Evolutionary conservation across 257 asterid species (phyloP).

Genomic region (Gentiana dahurica): DNA sequence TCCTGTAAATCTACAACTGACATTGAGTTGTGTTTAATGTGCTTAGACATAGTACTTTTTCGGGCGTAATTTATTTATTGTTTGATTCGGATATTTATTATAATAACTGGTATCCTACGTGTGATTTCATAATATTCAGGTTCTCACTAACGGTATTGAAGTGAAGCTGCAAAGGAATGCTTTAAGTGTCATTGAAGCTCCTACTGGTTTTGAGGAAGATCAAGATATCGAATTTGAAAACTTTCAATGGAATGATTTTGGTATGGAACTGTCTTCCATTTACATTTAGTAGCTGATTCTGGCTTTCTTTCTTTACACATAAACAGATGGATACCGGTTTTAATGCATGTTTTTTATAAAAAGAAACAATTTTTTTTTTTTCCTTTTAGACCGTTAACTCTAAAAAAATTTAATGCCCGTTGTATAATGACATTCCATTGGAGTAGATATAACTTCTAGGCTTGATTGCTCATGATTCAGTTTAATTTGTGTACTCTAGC

Average conservation of each 20-base stretch:
- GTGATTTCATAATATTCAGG: slow-evolving; percentile 26
- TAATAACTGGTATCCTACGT: not conserved
- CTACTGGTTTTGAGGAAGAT: slow-evolving; percentile 82
- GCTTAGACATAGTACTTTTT: too few species aligned
- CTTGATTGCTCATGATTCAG: not conserved
- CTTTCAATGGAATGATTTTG: slow-evolving; percentile 52
- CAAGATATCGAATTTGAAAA: slow-evolving; percentile 63
- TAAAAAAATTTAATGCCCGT: too few species aligned
- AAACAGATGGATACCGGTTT: too few species aligned
- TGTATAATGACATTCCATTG: too few species aligned
- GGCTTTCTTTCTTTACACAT: not conserved
- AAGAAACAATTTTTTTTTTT: slow-evolving; percentile 12
- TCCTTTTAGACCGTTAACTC: not conserved
- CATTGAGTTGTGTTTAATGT: too few species aligned
- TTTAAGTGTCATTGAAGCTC: slow-evolving; percentile 70
- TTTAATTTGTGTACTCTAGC: slow-evolving; percentile 1
- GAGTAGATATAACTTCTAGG: too few species aligned
- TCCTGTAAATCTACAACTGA: too few species aligned
- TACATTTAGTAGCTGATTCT: not conserved
- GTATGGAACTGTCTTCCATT: slow-evolving; percentile 23
- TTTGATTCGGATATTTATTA: not conserved
- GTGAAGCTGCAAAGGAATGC: slow-evolving; percentile 90
- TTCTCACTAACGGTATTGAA: slow-evolving; percentile 82
- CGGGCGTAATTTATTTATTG: too few species aligned
- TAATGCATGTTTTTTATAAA: slow-evolving; percentile 5